phyloP scores from a whole-genome alignment of 805 yeast species.

The Diddensiella santjacobensis region DNA sequence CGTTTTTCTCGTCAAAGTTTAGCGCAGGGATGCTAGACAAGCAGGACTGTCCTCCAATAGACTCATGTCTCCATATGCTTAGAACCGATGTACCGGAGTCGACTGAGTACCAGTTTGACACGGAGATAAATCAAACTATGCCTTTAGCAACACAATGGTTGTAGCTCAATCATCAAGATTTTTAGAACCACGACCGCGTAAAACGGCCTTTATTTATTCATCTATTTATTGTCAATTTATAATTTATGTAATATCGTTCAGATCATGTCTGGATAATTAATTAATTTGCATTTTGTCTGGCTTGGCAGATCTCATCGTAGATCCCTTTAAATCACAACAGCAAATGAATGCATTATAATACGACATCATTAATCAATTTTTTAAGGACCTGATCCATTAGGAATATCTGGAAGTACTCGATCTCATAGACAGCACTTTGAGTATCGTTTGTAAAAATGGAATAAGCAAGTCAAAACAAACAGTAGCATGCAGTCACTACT shows the following conservation, averaged over 20 bases:
- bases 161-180: neutral
- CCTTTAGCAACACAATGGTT: neutral
- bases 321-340: no score
- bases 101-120: neutral
- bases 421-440: no score
- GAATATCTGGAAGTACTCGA: no score
- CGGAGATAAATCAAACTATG: neutral
- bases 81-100: no score
- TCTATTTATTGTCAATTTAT: neutral
- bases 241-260: neutral
- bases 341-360: no score
- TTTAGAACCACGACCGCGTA: neutral
- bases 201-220: neutral
- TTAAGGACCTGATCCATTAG: no score
- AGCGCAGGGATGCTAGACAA: neutral
- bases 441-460: no score
- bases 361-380: no score
- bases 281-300: neutral
- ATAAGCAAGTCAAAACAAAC: no score
- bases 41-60: neutral
- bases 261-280: neutral
- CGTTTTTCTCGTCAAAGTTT: neutral
- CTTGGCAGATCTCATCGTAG: neutral
- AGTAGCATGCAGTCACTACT: no score
- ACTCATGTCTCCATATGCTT: neutral